Evolutionary conservation across 2,329 filamentous ascomycete genomes (phyloP).

Genomic region (Talaromyces sp.): DNA sequence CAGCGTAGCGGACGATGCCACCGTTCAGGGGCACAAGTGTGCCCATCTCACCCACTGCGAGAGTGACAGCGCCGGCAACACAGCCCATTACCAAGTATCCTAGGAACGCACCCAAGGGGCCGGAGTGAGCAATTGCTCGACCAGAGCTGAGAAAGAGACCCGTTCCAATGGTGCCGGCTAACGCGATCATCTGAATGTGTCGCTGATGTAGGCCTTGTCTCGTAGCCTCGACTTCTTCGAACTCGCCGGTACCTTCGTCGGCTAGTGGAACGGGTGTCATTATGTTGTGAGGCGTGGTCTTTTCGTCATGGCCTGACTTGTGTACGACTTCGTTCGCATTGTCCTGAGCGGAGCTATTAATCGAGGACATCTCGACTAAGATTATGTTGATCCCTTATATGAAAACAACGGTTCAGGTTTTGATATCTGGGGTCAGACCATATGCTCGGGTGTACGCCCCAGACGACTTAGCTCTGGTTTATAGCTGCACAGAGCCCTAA

Average conservation of each 20-base stretch:
- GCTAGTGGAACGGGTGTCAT: background rate
- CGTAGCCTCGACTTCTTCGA: slow-evolving; percentile 6
- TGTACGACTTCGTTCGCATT: background rate
- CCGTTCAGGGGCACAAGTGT: slow-evolving; percentile 39
- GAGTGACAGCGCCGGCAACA: slow-evolving; percentile 26
- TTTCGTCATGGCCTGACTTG: background rate
- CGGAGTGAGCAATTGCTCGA: slow-evolving; percentile 50
- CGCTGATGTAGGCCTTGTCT: slow-evolving; percentile 13
- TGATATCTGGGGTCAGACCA: background rate
- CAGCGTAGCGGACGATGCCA: slow-evolving; percentile 36
- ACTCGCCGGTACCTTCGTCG: background rate
- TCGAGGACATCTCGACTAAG: background rate
- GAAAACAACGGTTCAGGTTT: background rate
- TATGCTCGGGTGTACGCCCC: background rate
- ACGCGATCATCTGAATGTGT: slow-evolving; percentile 59
- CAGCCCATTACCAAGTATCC: slow-evolving; percentile 50
- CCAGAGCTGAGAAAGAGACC: slow-evolving; percentile 56
- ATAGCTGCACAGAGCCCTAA: background rate
- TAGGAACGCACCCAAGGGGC: slow-evolving; percentile 45
- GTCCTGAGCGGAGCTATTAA: background rate
- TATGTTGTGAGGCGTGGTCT: background rate
- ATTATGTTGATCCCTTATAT: background rate
- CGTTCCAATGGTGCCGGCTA: slow-evolving; percentile 57
- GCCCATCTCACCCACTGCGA: slow-evolving; percentile 23
- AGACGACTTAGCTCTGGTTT: background rate